Base-by-base conservation (phyloP, 192 early-diverging fungal genomes). In the Rhizophagus sp. region DNA sequence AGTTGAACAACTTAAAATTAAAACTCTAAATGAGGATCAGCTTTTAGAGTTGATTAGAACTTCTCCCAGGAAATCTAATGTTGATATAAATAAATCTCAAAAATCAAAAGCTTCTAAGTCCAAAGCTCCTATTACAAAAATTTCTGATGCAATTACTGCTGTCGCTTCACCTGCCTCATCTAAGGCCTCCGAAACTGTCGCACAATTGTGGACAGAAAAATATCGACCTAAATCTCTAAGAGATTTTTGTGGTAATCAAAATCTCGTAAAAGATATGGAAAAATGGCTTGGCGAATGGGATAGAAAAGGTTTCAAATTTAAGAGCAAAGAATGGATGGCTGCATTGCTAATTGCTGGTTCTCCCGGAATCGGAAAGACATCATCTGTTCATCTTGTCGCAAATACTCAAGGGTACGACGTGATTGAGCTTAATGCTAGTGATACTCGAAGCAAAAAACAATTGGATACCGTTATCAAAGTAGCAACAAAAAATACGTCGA, bases 371-470 rank as follows among this genome's bases (percentile, higher is more conserved):
- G 98, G 98, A 62, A 99, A 79, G 83, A 99, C 97, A 8, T 98
- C 98, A 0, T 88, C 96, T 0, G 98, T 97, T 3, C 95, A 97
- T 83, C 80, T 99, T n/a, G 93, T 94, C 10, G 94, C 93, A 22
- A 87, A 92, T 22, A 75, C 86, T 13, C 90, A 95, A 34, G 97
- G 96, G 0, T 98, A 92, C 72, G 92, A 94, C 10, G 88, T 93
- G 13, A 83, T 97, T 7, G 98, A 99, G 87, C 96, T 98, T 66
- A 99, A 99, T 82, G 98, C 98, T 27, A 98, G 96, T 81, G 98
- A 99, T 83, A 91, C 91, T 7, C 91, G 98, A 61, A 97, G 88
- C 88, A 97, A 97, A 81, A 96, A 91, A 62, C 80, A 91, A 11
- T 86, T 99, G n/a, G 92, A 95, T 86, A 74, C 80, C 0, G 77